These are phyloP conservation scores for Populus simonii DNA, from an alignment of 345 rosid species.

Conservation along the genomic window DNA sequence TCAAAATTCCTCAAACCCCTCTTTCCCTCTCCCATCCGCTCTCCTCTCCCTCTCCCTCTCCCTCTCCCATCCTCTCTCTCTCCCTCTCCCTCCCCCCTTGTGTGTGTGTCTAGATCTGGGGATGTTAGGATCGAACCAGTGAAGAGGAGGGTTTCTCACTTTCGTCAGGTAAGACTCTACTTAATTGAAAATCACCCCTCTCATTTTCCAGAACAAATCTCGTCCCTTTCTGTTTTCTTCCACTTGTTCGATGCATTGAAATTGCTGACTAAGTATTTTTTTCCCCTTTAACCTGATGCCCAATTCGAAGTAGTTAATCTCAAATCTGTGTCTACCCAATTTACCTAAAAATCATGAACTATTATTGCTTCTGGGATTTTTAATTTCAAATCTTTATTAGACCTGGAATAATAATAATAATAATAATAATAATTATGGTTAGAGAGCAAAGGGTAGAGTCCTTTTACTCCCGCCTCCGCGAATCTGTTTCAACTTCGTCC, in stretches of 20 bases:
- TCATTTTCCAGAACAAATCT: not conserved
- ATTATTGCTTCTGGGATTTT: not conserved
- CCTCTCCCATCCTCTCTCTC: too few species aligned
- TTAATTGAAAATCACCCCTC: not conserved
- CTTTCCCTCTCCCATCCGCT: not conserved
- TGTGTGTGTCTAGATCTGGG: not conserved
- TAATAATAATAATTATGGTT: conserved; percentile 45
- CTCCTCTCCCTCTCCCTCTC: not conserved
- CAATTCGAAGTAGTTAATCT: not conserved
- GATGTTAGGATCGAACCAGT: not conserved
- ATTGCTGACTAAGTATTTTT: not conserved
- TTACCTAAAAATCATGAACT: not conserved
- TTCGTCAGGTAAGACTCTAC: not conserved
- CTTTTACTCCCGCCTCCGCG: conserved; percentile 70
- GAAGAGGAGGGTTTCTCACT: not conserved
- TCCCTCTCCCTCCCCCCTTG: not conserved
- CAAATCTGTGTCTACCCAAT: not conserved
- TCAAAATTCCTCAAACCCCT: not conserved
- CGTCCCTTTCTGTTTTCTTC: not conserved
- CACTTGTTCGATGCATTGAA: not conserved
- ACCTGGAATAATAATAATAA: not conserved
- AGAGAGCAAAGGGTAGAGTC: conserved; percentile 65
- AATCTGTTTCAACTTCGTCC: conserved; percentile 55
- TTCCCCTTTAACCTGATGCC: not conserved
- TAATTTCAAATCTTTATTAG: not conserved